Evolutionary conservation across 2,329 filamentous ascomycete genomes (phyloP), one percentile per base, ranked within the genome.

Genomic region (Westerdykella sp.): DNA sequence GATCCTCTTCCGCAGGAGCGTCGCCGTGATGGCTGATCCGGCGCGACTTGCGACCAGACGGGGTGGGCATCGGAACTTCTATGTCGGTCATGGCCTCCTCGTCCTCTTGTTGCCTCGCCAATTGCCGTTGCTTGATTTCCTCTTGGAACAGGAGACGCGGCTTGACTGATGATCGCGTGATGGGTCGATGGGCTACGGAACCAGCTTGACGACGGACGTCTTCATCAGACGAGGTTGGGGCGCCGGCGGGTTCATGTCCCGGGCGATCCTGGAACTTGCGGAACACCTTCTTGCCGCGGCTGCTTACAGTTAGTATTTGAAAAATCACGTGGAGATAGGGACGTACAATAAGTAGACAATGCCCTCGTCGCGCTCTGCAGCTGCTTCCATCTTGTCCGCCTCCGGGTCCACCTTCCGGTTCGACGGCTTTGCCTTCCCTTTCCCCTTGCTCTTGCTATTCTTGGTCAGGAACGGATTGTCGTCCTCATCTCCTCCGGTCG

Each of bases 281-380:
- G 70, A 87, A 88, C 44, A 87, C 73, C 62, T 81, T 87, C 73
- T 85, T 87, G 62, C 87, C 87, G 56, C 87, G 87, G 73, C 85
- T 89, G 40, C 63, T 65, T 57, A 42, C 39, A 25, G 37, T 43
- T 44, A 40, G 46, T 31, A 21, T n/a, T 35, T 23, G 18, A 44
- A 22, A 1, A 34, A 22, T 12, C 35, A 1, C 10, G 13, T 31
- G 21, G 15, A 22, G 15, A 9, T 15, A 21, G 15, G 11, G n/a
- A 82, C 85, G 77, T 75, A 89, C 85, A 91, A 91, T 11, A 82
- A 77, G 56, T 82, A 87, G 48, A 89, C 72, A 59, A 88, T 76
- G 46, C 87, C 87, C 63, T 91, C 84, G 4, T 82, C 76, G 23
- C 84, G 81, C 25, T 73, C 66, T 3, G 77, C 74, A 12, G 80